These are phyloP conservation scores for Lactarius sp. DNA, from an alignment of 768 basidiomycete genomes.

Conservation along the genomic window DNA sequence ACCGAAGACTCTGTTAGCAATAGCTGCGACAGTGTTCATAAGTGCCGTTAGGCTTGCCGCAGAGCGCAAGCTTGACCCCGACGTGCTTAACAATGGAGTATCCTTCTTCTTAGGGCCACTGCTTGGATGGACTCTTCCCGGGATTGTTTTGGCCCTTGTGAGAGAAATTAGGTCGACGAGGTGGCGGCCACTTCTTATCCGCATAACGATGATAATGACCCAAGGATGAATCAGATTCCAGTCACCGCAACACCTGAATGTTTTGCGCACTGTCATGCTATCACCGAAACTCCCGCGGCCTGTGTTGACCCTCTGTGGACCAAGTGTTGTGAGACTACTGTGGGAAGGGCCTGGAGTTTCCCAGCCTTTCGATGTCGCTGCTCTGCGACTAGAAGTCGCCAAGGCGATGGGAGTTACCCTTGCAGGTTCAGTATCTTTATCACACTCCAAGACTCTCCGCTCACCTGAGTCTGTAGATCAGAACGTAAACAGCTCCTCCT, in stretches of 20 bases:
- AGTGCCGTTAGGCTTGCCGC: slow-evolving; percentile 50
- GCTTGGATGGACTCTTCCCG: slow-evolving; percentile 75
- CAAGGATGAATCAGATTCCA: slow-evolving; percentile 37
- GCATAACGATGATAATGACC: neutral
- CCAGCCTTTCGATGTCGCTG: slow-evolving; percentile 34
- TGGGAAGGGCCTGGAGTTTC: slow-evolving; percentile 37
- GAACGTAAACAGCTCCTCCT: slow-evolving; percentile 18
- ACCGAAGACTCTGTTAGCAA: slow-evolving; percentile 59
- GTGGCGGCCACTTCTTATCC: slow-evolving; percentile 1
- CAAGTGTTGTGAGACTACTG: slow-evolving; percentile 44
- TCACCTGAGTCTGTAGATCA: slow-evolving; percentile 1
- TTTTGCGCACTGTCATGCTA: slow-evolving; percentile 60
- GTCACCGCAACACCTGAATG: slow-evolving; percentile 51
- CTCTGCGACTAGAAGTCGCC: slow-evolving; percentile 38
- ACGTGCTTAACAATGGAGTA: slow-evolving; percentile 66
- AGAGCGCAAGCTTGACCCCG: slow-evolving; percentile 57
- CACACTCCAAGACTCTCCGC: neutral
- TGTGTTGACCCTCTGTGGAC: slow-evolving; percentile 60
- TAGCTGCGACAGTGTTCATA: slow-evolving; percentile 62
- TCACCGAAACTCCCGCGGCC: slow-evolving; percentile 61
- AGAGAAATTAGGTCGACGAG: slow-evolving; percentile 45
- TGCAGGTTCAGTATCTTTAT: slow-evolving; percentile 34
- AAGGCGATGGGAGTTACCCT: slow-evolving; percentile 37
- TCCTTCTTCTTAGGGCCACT: slow-evolving; percentile 71
- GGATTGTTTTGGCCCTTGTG: slow-evolving; percentile 59